Evolutionary conservation across 257 asterid genomes (phyloP).

Genomic region (Scutellaria galericulata): DNA sequence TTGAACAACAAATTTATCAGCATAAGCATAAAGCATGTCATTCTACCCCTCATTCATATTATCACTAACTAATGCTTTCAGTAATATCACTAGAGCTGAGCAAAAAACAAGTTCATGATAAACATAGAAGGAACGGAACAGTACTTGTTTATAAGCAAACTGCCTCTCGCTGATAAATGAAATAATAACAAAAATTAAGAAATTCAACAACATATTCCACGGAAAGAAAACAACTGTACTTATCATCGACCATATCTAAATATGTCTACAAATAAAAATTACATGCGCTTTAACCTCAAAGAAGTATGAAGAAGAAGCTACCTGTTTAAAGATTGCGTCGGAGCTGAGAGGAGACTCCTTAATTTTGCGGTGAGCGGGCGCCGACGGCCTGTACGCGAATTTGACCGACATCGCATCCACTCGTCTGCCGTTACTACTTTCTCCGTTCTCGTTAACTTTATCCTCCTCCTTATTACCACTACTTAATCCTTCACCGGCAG

Average conservation of each 20-base stretch:
- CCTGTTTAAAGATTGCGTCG: slow-evolving; percentile 93
- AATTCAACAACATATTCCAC: slow-evolving; percentile 22
- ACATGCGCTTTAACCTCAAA: background rate
- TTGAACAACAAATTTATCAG: slow-evolving; percentile 7
- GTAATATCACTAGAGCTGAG: slow-evolving; percentile 1
- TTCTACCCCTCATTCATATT: slow-evolving; percentile 25
- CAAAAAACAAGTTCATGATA: slow-evolving; percentile 6
- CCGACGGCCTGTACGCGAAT: slow-evolving; percentile 72
- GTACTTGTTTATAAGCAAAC: slow-evolving; percentile 13
- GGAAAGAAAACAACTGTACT: background rate
- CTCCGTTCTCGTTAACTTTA: slow-evolving; percentile 48
- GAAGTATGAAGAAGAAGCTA: slow-evolving; percentile 17
- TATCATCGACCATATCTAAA: background rate
- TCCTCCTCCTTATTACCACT: slow-evolving; percentile 40
- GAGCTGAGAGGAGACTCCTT: slow-evolving; percentile 98
- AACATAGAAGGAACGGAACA: background rate
- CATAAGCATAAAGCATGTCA: slow-evolving; percentile 5
- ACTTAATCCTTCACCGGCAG: slow-evolving; percentile 39
- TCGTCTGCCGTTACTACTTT: slow-evolving; percentile 33
- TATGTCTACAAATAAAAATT: background rate
- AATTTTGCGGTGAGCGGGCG: slow-evolving; percentile 84
- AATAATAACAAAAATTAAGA: slow-evolving; percentile 7
- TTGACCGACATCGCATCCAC: slow-evolving; percentile 41
- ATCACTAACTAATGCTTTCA: slow-evolving; percentile 21
- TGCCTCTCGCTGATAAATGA: slow-evolving; percentile 1